A percentile compares a stretch with the other conserved stretches of the same genome.
Evolutionary conservation across 805 yeast species (phyloP).

Genomic region (Ogataea nakhonphanomensis): DNA sequence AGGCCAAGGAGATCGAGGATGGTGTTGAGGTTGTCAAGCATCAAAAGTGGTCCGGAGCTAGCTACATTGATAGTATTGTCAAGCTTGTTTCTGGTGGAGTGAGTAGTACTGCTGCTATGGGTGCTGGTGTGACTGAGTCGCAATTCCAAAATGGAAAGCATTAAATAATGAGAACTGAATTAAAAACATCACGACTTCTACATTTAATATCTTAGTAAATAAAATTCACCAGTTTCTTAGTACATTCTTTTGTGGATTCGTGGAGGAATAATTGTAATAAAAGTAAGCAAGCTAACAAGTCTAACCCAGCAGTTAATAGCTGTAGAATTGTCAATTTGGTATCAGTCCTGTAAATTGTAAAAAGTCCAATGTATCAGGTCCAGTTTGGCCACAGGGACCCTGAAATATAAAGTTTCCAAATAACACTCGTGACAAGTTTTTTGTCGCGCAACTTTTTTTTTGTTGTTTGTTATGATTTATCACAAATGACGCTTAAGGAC

Average conservation of each 20-base stretch:
- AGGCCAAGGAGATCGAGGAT: slow-evolving; percentile 79
- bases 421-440: neutral
- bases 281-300: no score
- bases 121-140: slow-evolving; percentile 96
- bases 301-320: no score
- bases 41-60: slow-evolving; percentile 99
- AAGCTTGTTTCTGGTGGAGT: slow-evolving; percentile 93
- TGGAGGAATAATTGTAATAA: no score
- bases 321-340: no score
- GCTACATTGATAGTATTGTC: slow-evolving; percentile 86
- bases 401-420: neutral
- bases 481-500: slow-evolving; percentile 9
- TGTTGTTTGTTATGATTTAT: slow-evolving; percentile 11
- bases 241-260: neutral
- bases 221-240: neutral
- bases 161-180: neutral
- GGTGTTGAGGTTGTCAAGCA: slow-evolving; percentile 96
- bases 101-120: slow-evolving; percentile 96
- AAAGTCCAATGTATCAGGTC: no score
- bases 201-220: no score
- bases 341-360: no score
- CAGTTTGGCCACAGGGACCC: no score
- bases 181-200: no score
- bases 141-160: slow-evolving; percentile 59
- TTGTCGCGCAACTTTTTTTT: slow-evolving; percentile 5